Conservation (phyloP, 2,329 filamentous ascomycete species). For the Sarocladium kiliense region DNA sequence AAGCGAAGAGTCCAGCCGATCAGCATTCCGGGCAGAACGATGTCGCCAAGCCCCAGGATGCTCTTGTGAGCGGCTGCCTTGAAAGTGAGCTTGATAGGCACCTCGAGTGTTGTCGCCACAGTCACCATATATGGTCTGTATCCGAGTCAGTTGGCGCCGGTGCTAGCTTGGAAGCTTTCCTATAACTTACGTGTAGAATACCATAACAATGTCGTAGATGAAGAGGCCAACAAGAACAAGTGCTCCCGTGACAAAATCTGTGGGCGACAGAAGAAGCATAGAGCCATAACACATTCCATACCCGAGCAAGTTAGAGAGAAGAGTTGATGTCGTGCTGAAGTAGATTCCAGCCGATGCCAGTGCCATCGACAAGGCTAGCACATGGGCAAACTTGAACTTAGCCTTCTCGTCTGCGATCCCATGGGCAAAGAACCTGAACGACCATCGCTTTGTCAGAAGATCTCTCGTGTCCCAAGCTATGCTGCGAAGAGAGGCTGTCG, state of each 20-base stretch:
- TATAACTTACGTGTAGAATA: conserved; percentile 69
- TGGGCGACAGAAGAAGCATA: conserved; percentile 80
- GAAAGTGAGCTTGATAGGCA: conserved; percentile 89
- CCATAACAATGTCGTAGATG: conserved; percentile 92
- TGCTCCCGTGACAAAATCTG: conserved; percentile 77
- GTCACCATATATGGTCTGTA: conserved; percentile 75
- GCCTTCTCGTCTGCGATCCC: conserved; percentile 42
- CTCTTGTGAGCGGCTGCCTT: conserved; percentile 58
- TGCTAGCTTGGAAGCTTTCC: too few species aligned
- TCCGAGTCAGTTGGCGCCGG: not conserved
- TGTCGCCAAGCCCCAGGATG: conserved; percentile 91
- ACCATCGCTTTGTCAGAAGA: conserved; percentile 47
- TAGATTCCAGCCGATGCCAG: conserved; percentile 55
- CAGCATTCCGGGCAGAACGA: conserved; percentile 88
- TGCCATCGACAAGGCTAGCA: conserved; percentile 51
- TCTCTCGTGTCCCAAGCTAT: conserved; percentile 45
- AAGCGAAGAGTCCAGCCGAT: conserved; percentile 86
- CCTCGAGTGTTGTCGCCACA: conserved; percentile 83
- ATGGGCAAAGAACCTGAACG: conserved; percentile 43
- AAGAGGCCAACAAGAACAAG: conserved; percentile 76
- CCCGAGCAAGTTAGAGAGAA: conserved; percentile 79
- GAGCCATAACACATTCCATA: conserved; percentile 82
- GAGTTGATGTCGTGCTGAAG: conserved; percentile 53
- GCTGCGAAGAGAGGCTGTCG: conserved; percentile 18
- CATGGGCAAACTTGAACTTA: conserved; percentile 50